These are phyloP conservation scores for Coniferiporia weirii DNA, from an alignment of 1,284 basidiomycete species.

Conservation along the genomic window DNA sequence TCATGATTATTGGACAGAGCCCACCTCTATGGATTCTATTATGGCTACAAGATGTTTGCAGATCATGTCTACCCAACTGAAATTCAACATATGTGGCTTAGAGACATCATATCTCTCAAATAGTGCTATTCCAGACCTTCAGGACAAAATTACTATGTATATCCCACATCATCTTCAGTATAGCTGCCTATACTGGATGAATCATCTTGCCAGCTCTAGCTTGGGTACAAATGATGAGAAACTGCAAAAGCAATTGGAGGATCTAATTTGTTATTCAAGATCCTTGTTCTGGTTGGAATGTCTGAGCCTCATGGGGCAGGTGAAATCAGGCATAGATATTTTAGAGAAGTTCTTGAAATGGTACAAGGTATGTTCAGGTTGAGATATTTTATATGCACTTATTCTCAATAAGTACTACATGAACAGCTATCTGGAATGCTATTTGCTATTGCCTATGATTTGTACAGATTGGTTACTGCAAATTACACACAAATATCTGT, in stretches of 20 bases:
- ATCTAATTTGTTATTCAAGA: neutral
- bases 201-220: constrained; percentile 21
- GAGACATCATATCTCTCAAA: constrained; percentile 26
- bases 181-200: constrained; percentile 24
- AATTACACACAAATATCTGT: neutral
- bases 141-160: constrained; percentile 13
- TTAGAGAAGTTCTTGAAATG: neutral
- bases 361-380: neutral
- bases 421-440: no score
- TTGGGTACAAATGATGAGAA: neutral
- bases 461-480: neutral
- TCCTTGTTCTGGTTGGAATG: constrained; percentile 1
- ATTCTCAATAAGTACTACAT: neutral
- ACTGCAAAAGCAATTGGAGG: neutral
- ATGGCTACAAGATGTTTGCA: constrained; percentile 7
- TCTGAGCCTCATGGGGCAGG: neutral
- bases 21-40: neutral
- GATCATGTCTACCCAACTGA: constrained; percentile 22
- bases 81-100: constrained; percentile 31
- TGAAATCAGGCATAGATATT: neutral
- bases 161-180: constrained; percentile 25
- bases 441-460: neutral
- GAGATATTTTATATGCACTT: neutral
- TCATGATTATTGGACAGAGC: neutral
- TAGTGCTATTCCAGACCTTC: constrained; percentile 20